These are phyloP conservation scores for Pulveroboletus sp. DNA, from an alignment of 768 basidiomycete genomes.

Conservation along the genomic window DNA sequence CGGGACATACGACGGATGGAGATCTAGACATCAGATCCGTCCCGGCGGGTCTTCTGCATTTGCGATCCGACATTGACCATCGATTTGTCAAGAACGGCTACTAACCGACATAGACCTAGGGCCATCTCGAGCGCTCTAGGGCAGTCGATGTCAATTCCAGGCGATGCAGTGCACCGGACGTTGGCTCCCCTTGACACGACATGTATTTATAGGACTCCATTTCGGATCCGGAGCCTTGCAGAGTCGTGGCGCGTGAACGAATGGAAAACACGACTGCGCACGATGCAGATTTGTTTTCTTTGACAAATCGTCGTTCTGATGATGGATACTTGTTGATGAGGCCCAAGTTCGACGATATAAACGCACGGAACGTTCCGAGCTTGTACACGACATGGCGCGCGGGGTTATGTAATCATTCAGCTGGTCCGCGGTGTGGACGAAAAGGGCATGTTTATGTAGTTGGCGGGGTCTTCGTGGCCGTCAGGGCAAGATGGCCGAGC, in stretches of 20 bases:
- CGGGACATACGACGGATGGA: no score
- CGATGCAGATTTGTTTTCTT: no score
- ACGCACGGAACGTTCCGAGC: not conserved
- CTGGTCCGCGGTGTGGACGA: no score
- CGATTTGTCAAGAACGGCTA: not conserved
- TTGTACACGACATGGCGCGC: no score
- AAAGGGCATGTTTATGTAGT: not conserved
- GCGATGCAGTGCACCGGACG: not conserved
- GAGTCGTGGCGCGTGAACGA: no score
- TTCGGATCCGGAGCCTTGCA: no score
- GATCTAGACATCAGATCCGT: slow-evolving; percentile 3
- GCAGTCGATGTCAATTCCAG: not conserved
- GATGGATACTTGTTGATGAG: no score
- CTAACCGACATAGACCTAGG: not conserved
- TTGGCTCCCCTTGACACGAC: not conserved
- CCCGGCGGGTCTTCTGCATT: not conserved
- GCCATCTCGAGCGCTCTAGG: not conserved
- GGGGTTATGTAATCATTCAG: no score
- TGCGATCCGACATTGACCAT: not conserved
- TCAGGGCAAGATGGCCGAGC: slow-evolving; percentile 48
- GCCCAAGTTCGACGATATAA: not conserved
- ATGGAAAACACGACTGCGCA: no score
- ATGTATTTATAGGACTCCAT: not conserved
- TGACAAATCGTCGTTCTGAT: no score
- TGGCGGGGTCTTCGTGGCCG: not conserved